Conservation (phyloP, 2,329 filamentous ascomycete species). For the Curvularia lunata region DNA sequence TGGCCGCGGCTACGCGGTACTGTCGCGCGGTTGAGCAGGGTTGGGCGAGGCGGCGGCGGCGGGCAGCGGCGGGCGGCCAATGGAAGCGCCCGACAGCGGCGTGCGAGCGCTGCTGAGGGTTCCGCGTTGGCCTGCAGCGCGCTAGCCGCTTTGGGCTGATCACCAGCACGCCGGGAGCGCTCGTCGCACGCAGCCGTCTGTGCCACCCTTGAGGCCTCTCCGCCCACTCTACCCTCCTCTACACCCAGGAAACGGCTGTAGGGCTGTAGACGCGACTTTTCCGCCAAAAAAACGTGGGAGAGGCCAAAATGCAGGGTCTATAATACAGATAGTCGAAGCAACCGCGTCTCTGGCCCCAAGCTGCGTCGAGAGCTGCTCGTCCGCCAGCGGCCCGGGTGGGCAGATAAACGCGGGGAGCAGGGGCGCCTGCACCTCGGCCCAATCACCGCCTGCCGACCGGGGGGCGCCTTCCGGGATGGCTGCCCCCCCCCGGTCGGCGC, state of each 20-base stretch:
- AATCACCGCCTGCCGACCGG: conserved; percentile 21
- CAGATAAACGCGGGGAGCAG: conserved; percentile 31
- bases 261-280: conserved; percentile 43
- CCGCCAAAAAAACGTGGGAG: conserved; percentile 40
- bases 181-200: conserved; percentile 17
- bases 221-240: conserved; percentile 31
- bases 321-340: conserved; percentile 33
- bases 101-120: conserved; percentile 31
- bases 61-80: conserved; percentile 1
- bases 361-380: conserved; percentile 26
- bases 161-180: conserved; percentile 33
- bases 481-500: conserved; percentile 22
- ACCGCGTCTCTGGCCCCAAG: conserved; percentile 34
- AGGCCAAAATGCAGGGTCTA: conserved; percentile 36
- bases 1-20: conserved; percentile 22
- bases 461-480: conserved; percentile 15
- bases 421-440: conserved; percentile 21
- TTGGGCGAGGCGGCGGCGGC: neutral
- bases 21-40: conserved; percentile 34
- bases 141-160: conserved; percentile 34
- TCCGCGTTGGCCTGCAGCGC: conserved; percentile 30
- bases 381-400: conserved; percentile 24
- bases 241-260: conserved; percentile 31
- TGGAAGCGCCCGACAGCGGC: neutral
- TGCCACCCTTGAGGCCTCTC: conserved; percentile 27